Conservation (phyloP, 2,329 filamentous ascomycete species). For the Fusarium verticillioides region DNA sequence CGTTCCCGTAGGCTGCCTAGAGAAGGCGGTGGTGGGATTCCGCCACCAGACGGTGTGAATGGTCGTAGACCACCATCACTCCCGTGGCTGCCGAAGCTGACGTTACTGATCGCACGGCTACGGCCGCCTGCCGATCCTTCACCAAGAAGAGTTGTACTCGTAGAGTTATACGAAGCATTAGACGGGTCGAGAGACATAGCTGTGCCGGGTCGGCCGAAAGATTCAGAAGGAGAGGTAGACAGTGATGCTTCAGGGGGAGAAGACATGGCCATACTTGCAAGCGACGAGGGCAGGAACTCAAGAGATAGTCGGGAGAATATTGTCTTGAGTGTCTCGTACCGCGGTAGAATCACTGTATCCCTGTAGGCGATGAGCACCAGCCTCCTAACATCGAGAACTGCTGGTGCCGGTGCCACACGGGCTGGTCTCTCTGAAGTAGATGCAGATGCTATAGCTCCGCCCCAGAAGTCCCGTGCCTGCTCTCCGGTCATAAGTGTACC, state of each 20-base stretch:
- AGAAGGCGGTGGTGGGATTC: slow-evolving; percentile 38
- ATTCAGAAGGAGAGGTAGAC: slow-evolving; percentile 63
- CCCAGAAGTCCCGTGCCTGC: slow-evolving; percentile 92
- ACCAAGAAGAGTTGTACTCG: slow-evolving; percentile 82
- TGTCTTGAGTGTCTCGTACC: slow-evolving; percentile 87
- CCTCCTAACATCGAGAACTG: slow-evolving; percentile 83
- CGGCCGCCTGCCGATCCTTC: slow-evolving; percentile 68
- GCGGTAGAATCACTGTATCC: slow-evolving; percentile 86
- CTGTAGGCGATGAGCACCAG: slow-evolving; percentile 89
- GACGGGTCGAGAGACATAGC: slow-evolving; percentile 79
- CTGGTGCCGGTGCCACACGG: slow-evolving; percentile 60
- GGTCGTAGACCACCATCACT: slow-evolving; percentile 60
- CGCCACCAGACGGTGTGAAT: slow-evolving; percentile 58
- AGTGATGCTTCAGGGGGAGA: slow-evolving; percentile 65
- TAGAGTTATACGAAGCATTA: slow-evolving; percentile 82
- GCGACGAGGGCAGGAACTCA: slow-evolving; percentile 73
- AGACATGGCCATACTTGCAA: slow-evolving; percentile 62
- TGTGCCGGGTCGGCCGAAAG: slow-evolving; percentile 72
- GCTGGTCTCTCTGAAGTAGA: slow-evolving; percentile 46
- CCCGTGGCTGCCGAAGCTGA: slow-evolving; percentile 71
- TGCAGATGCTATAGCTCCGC: slow-evolving; percentile 66
- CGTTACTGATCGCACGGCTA: slow-evolving; percentile 87
- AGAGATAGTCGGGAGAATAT: slow-evolving; percentile 91
- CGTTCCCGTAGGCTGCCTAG: slow-evolving; percentile 62
- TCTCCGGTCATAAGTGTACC: slow-evolving; percentile 81